Conservation (phyloP, 371 early-diverging fungal genomes). For the Mortierella sp. region DNA sequence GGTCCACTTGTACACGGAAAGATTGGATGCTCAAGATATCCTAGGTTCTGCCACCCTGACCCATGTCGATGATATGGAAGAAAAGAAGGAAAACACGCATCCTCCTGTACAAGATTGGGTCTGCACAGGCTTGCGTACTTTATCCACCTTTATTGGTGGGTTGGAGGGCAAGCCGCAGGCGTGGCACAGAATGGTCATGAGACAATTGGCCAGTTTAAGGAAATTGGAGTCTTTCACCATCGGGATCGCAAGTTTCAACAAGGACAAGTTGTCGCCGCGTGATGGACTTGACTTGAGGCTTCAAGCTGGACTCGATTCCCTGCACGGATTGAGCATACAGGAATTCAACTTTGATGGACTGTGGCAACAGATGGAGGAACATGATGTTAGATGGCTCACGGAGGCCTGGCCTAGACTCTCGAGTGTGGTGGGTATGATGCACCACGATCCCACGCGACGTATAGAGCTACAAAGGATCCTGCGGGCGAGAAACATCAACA, state of each 20-base stretch:
- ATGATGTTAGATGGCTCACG: background rate
- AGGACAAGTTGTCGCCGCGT: too few relatives aligned
- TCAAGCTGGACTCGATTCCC: background rate
- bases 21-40: background rate
- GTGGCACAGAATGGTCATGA: background rate
- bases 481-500: too few relatives aligned
- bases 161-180: background rate
- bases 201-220: background rate
- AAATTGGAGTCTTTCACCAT: background rate
- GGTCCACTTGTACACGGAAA: background rate
- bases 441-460: too few relatives aligned
- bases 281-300: constrained; percentile 1
- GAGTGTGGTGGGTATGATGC: background rate
- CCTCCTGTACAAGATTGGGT: background rate
- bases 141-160: background rate
- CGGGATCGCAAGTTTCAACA: background rate
- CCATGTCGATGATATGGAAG: background rate
- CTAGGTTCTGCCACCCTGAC: background rate
- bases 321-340: background rate
- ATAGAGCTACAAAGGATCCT: too few relatives aligned
- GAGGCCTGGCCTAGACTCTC: background rate
- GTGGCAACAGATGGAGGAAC: background rate
- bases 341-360: background rate
- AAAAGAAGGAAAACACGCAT: background rate
- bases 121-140: background rate